Evolutionary conservation across 179 eudicot species (phyloP), one percentile per base, ranked within the genome.

Genomic region (Amaranthus tricolor): DNA sequence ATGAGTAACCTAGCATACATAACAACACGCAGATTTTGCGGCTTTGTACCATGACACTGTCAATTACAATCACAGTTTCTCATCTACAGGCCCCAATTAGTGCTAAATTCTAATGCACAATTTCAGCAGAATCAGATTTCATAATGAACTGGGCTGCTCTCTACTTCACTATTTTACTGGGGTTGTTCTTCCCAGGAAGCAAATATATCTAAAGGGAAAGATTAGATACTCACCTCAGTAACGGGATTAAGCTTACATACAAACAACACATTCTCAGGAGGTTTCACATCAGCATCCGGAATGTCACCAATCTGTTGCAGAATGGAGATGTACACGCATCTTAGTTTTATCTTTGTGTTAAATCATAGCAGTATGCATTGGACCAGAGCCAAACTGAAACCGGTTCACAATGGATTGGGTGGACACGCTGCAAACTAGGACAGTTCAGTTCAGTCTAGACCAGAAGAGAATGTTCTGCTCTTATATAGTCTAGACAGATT

Each of bases 201-300:
- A 56, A n/a, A 47, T 6, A 54, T 45, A 69, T 20, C 50, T 45
- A 17, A 70, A 49, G 45, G 60, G 54, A 40, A 70, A 31, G 52
- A 24, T 57, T 57, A 68, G 59, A 53, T 50, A 82, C 91, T 84
- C 76, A 94, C 98, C 84, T 93, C 94, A 58, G 99, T 96, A 31
- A 91, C 99, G 3, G 99, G 98, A 83, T 96, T 96, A 68, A 96
- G 88, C 71, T 93, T 96, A 74, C 99, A 95, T 45, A 93, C 98
- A 86, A 91, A 95, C 75, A 95, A 73, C 44, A 95, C 98, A 72
- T 91, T 88, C 43, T 96, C 99, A 24, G 98, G 99, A 77, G 97
- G 99, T 82, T 93, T 93, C 66, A 91, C 80, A 80, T 96, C 99
- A 70, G 97, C 98, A 70, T 89, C 91, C 69, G 99, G 99, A 77